Base-by-base conservation (phyloP, 2,329 filamentous ascomycete species). In the Helminthosporium solani region DNA sequence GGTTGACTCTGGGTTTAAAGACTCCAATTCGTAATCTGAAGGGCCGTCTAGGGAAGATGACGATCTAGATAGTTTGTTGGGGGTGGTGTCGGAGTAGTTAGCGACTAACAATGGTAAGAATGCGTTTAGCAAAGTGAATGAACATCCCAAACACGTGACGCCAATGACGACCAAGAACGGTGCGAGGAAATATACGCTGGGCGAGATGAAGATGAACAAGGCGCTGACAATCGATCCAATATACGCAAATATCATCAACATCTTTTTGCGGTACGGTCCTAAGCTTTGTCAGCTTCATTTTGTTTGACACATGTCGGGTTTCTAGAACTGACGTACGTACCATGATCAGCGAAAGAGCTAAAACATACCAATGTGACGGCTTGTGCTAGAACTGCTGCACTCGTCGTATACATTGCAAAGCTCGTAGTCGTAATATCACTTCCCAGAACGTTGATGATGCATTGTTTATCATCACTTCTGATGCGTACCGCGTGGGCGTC, bases 341-440 rank as follows among this genome's bases (percentile, higher is more conserved):
- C 91, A 72, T 96, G 89, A 68, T 97, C 92, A 36, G 91, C 91
- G 20, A 92, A 90, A 37, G 88, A 92, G 63, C 89, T 95, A 73
- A 96, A 95, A 58, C 89, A 94, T 53, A 96, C 86, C 36, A 97
- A 87, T 6, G 95, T 77, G n/a, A 96, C 68, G 1, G 90, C 87
- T 66, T 96, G 91, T 8, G 95, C 71, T 18, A 96, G 71, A 1
- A 96, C 91, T 60, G 90, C 95, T 57, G 91, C 74, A 37, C 89
- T 94, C 68, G 95, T 96, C 0, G 90, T 95, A 70, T 96, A 96
- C 87, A 96, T 90, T 57, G 89, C 90, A 68, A 96, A 96, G 68
- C 88, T 95, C 20, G 90, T 88, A 1, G 90, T 95, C 66, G 95
- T 96, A 69, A 96, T 84, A 52, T 91, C 83, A 47, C 84, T 73